Evolutionary conservation across 2,329 filamentous ascomycete genomes (phyloP).

Genomic region (Ophioceras dolichostomum): DNA sequence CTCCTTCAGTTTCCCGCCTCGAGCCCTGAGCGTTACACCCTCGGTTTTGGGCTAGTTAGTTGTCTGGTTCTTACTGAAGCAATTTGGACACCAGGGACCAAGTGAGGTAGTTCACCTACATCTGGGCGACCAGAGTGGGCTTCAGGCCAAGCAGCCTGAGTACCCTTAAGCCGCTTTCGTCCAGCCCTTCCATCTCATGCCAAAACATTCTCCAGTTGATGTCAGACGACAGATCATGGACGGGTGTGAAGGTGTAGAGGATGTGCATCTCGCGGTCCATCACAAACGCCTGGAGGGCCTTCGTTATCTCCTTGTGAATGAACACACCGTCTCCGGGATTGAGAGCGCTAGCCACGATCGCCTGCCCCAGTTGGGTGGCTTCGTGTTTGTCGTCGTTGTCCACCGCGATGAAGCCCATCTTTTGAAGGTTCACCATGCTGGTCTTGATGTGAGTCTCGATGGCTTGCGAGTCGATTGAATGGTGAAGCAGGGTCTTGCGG

Average conservation of each 20-base stretch:
- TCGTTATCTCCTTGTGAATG: conserved; percentile 54
- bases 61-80: conserved; percentile 5
- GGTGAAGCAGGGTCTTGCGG: conserved; percentile 51
- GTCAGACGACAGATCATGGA: conserved; percentile 41
- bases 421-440: conserved; percentile 27
- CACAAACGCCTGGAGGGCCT: conserved; percentile 59
- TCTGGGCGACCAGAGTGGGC: conserved; percentile 51
- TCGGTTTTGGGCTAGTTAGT: too few relatives aligned
- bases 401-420: conserved; percentile 37
- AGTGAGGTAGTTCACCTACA: conserved; percentile 42
- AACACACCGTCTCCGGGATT: conserved; percentile 67
- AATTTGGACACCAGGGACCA: neutral
- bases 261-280: conserved; percentile 75
- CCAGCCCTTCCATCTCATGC: conserved; percentile 55
- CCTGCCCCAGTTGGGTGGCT: conserved; percentile 54
- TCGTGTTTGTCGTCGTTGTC: conserved; percentile 39
- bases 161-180: conserved; percentile 60
- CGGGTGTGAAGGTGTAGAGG: conserved; percentile 64
- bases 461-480: conserved; percentile 36
- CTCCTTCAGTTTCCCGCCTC: conserved; percentile 53
- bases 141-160: conserved; percentile 57
- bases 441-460: conserved; percentile 42
- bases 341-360: conserved; percentile 60
- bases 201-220: conserved; percentile 65
- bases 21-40: conserved; percentile 37